A percentile compares a stretch with the other conserved stretches of the same genome.
phyloP scores from a whole-genome alignment of 768 basidiomycete species.

The Symmetrospora coprosmae region DNA sequence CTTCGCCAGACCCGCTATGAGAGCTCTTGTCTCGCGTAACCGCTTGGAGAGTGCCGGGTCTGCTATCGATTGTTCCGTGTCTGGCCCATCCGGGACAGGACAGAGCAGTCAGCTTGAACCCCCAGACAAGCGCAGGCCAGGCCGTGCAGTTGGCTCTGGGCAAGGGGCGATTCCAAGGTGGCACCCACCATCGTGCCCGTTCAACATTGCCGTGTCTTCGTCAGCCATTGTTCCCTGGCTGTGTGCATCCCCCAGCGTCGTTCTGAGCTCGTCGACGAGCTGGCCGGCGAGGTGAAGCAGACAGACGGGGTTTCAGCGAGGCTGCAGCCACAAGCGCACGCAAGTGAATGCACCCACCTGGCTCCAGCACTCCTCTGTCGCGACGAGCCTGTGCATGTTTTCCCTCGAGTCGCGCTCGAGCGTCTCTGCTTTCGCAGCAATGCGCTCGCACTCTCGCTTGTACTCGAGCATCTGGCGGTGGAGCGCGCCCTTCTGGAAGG shows the following conservation, averaged over 20 bases:
- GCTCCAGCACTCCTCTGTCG: constrained; percentile 65
- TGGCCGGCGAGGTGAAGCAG: background rate
- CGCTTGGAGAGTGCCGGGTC: background rate
- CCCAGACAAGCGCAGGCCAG: too few relatives aligned
- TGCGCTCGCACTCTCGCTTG: constrained; percentile 57
- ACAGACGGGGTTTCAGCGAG: background rate
- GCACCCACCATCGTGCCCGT: constrained; percentile 4
- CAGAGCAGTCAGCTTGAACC: background rate
- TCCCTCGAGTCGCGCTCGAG: constrained; percentile 53
- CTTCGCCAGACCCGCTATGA: background rate
- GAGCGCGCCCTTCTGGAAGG: constrained; percentile 75
- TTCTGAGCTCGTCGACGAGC: background rate
- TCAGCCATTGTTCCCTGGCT: too few relatives aligned
- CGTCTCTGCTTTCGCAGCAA: constrained; percentile 48
- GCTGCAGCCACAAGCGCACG: background rate
- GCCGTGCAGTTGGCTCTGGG: too few relatives aligned
- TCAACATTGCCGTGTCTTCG: background rate
- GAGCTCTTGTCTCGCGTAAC: background rate
- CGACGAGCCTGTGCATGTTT: constrained; percentile 57
- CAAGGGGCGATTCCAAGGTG: too few relatives aligned
- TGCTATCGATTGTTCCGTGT: background rate
- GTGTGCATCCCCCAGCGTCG: background rate
- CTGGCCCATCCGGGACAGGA: background rate
- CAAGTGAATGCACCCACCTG: constrained; percentile 53
- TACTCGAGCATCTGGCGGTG: constrained; percentile 73